These are phyloP conservation scores for Hanseniaspora nectarophila DNA, from an alignment of 805 yeast species.

Conservation along the genomic window DNA sequence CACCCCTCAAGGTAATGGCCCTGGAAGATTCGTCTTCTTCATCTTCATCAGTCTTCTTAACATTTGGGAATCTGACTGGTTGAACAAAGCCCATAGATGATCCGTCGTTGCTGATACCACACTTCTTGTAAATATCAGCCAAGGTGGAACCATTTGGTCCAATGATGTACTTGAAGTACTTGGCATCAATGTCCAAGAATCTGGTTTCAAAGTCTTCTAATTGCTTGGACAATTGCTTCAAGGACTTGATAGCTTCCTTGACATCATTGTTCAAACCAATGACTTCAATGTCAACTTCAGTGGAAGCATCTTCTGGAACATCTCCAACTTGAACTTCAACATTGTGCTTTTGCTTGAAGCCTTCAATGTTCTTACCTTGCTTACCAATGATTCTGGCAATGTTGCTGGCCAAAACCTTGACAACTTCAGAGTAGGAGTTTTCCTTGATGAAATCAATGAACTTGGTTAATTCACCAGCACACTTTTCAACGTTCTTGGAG, in stretches of 20 bases:
- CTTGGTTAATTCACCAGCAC: conserved; percentile 72
- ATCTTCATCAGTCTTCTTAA: conserved; percentile 54
- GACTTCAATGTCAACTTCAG: conserved; percentile 51
- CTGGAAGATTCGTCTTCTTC: conserved; percentile 21
- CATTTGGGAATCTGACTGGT: conserved; percentile 33
- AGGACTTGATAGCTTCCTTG: conserved; percentile 53
- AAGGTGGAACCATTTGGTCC: conserved; percentile 69
- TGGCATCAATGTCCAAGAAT: conserved; percentile 54
- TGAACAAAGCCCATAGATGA: conserved; percentile 23
- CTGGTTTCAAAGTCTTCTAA: conserved; percentile 49
- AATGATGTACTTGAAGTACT: conserved; percentile 60
- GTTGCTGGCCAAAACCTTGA: conserved; percentile 60
- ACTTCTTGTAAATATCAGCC: conserved; percentile 60
- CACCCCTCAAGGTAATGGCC: conserved; percentile 56
- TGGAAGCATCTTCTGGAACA: conserved; percentile 35
- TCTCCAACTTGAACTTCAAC: conserved; percentile 35
- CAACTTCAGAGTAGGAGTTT: conserved; percentile 56
- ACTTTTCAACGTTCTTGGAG: conserved; percentile 74
- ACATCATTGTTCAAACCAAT: conserved; percentile 70
- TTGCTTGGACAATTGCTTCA: conserved; percentile 52
- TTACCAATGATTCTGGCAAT: conserved; percentile 83
- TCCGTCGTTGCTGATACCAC: conserved; percentile 55
- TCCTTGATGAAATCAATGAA: conserved; percentile 76
- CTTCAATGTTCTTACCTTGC: conserved; percentile 69
- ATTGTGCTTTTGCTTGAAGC: conserved; percentile 51